These are phyloP conservation scores for Tolypocladium tropicale DNA, from an alignment of 2,329 filamentous ascomycete species.

Conservation along the genomic window DNA sequence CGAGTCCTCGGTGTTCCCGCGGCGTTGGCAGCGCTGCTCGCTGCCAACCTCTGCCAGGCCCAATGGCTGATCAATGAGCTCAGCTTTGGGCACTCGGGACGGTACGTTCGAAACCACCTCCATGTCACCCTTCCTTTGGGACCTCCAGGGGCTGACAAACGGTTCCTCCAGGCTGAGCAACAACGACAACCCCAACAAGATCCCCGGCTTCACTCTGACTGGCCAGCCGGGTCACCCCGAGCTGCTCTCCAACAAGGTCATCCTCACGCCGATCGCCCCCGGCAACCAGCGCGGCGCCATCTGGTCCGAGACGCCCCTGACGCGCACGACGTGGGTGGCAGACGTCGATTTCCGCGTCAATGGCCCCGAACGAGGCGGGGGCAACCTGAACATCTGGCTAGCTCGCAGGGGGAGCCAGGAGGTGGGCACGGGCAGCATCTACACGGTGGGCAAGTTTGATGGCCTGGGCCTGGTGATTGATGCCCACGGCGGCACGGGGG, in stretches of 20 bases:
- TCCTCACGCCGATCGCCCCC: slow-evolving; percentile 80
- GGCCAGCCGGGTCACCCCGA: slow-evolving; percentile 47
- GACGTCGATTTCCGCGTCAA: slow-evolving; percentile 82
- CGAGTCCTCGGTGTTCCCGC: slow-evolving; percentile 24
- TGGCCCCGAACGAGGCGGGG: slow-evolving; percentile 74
- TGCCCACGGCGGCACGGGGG: slow-evolving; percentile 64
- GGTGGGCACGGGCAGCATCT: slow-evolving; percentile 67
- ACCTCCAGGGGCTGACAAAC: background rate
- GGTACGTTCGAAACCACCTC: slow-evolving; percentile 28
- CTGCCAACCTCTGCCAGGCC: slow-evolving; percentile 42
- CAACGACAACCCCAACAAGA: slow-evolving; percentile 20
- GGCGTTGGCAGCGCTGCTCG: slow-evolving; percentile 31
- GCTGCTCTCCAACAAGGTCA: slow-evolving; percentile 76
- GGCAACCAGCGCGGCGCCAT: slow-evolving; percentile 76
- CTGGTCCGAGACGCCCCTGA: slow-evolving; percentile 60
- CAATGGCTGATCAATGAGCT: slow-evolving; percentile 61
- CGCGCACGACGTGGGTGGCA: slow-evolving; percentile 63
- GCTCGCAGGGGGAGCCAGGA: slow-evolving; percentile 55
- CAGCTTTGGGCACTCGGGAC: slow-evolving; percentile 65
- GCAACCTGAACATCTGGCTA: slow-evolving; percentile 93
- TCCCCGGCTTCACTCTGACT: slow-evolving; percentile 45
- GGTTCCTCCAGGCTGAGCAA: background rate
- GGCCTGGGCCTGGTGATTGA: slow-evolving; percentile 84
- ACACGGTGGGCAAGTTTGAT: slow-evolving; percentile 77
- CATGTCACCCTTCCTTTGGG: background rate